A percentile compares a stretch with the other conserved stretches of the same genome.
phyloP scores from a whole-genome alignment of 2,329 filamentous ascomycete species.

The Colletotrichum tofieldiae region DNA sequence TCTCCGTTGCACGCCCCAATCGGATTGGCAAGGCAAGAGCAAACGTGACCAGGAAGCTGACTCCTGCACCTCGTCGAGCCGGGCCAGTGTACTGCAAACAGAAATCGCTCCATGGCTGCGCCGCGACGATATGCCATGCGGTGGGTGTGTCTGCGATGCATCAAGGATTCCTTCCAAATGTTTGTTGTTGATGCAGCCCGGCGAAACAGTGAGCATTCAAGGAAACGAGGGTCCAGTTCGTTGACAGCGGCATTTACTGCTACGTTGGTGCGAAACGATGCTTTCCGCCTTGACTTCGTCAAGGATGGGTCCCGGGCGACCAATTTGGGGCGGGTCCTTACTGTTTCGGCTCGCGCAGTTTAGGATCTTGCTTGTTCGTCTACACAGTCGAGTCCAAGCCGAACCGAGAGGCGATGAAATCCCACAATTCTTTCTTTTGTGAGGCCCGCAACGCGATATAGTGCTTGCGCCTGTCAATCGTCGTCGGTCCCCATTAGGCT shows the following conservation, averaged over 20 bases:
- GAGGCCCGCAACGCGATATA: conserved; percentile 28
- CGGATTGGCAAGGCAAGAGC: not conserved
- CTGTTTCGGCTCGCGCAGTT: conserved; percentile 21
- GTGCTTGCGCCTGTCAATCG: conserved; percentile 37
- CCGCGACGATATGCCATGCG: conserved; percentile 17
- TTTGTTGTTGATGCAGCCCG: conserved; percentile 22
- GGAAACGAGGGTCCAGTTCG: conserved; percentile 15
- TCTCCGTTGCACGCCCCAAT: conserved; percentile 27
- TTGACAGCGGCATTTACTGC: conserved; percentile 37
- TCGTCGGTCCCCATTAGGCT: conserved; percentile 21
- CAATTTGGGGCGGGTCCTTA: conserved; percentile 27
- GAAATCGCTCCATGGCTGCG: conserved; percentile 16
- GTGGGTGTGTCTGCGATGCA: conserved; percentile 30
- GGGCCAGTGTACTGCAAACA: conserved; percentile 25
- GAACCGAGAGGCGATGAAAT: conserved; percentile 13
- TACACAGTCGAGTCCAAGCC: conserved; percentile 5
- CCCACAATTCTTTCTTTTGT: conserved; percentile 10
- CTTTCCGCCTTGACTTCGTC: conserved; percentile 37
- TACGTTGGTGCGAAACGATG: conserved; percentile 35
- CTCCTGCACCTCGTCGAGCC: conserved; percentile 36
- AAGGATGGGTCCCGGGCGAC: conserved; percentile 14
- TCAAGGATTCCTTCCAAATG: not conserved
- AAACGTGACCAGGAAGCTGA: conserved; percentile 36
- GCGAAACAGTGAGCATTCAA: conserved; percentile 6
- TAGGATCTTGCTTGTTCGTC: conserved; percentile 39